Conservation (phyloP, 129 eudicot genomes). For the Scalesia atractyloides region DNA sequence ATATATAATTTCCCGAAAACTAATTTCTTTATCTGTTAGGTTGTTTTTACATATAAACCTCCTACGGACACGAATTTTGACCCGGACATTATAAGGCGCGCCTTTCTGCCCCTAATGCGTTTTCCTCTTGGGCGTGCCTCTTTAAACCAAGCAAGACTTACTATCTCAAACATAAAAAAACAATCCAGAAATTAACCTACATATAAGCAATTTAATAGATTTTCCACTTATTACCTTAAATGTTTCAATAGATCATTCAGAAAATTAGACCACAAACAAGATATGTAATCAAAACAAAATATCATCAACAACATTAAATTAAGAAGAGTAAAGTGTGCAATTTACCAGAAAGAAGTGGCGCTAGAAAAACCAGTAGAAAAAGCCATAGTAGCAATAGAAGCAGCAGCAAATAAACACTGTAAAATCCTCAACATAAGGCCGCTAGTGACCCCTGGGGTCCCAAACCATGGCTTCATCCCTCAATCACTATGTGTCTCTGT, state of each 20-base stretch:
- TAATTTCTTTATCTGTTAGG: too few species aligned
- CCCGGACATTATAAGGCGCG: too few species aligned
- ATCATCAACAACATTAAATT: constrained; percentile 9
- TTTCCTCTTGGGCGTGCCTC: too few species aligned
- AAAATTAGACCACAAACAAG: background rate
- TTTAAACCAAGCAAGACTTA: too few species aligned
- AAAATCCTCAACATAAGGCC: constrained; percentile 57
- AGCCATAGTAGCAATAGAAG: constrained; percentile 66
- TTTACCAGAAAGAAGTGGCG: constrained; percentile 69
- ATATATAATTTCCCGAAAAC: too few species aligned
- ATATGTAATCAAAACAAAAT: background rate
- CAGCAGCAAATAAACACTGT: constrained; percentile 71
- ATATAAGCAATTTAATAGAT: background rate
- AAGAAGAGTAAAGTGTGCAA: background rate
- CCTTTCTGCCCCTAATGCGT: too few species aligned
- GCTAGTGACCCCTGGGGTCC: constrained; percentile 66
- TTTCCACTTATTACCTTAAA: background rate
- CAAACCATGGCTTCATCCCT: constrained; percentile 59
- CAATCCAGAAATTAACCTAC: background rate
- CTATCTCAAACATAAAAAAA: background rate
- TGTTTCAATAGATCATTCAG: too few species aligned
- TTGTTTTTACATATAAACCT: too few species aligned
- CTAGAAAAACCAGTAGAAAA: constrained; percentile 62
- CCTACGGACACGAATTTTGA: too few species aligned
- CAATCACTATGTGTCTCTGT: background rate